Evolutionary conservation across 208 protist species (phyloP).

Genomic region (Wallacemonas sp.): DNA sequence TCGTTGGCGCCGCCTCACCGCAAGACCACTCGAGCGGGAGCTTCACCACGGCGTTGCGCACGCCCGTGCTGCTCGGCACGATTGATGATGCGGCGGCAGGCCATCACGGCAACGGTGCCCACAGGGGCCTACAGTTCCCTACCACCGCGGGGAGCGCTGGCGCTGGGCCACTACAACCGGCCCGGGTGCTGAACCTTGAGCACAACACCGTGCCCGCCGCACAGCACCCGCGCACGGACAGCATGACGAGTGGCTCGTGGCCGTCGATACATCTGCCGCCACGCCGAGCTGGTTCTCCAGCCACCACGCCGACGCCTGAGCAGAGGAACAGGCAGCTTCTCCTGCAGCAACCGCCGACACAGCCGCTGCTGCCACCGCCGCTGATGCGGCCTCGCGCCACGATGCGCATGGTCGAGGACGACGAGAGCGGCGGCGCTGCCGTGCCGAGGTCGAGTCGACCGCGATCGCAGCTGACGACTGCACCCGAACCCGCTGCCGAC

Average conservation of each 20-base stretch:
- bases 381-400: too few relatives aligned
- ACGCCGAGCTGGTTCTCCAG: neutral
- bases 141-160: neutral
- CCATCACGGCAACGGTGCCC: neutral
- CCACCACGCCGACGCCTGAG: neutral
- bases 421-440: too few relatives aligned
- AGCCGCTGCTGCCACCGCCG: too few relatives aligned
- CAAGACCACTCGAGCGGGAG: too few relatives aligned
- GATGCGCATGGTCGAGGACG: too few relatives aligned
- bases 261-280: neutral
- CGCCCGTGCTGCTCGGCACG: neutral
- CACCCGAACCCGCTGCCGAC: neutral
- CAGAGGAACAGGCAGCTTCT: neutral
- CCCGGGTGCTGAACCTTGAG: neutral
- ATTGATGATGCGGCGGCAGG: too few relatives aligned
- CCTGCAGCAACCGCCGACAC: neutral
- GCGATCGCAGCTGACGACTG: neutral
- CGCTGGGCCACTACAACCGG: too few relatives aligned
- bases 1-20: too few relatives aligned
- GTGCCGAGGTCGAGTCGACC: too few relatives aligned
- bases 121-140: neutral
- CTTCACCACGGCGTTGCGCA: neutral
- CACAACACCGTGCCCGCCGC: neutral
- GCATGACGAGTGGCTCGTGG: neutral
- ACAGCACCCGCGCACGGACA: neutral